A percentile compares a stretch with the other conserved stretches of the same genome.
These are phyloP conservation scores for Colletotrichum spinosum DNA, from an alignment of 2,329 filamentous ascomycete genomes.

Conservation along the genomic window DNA sequence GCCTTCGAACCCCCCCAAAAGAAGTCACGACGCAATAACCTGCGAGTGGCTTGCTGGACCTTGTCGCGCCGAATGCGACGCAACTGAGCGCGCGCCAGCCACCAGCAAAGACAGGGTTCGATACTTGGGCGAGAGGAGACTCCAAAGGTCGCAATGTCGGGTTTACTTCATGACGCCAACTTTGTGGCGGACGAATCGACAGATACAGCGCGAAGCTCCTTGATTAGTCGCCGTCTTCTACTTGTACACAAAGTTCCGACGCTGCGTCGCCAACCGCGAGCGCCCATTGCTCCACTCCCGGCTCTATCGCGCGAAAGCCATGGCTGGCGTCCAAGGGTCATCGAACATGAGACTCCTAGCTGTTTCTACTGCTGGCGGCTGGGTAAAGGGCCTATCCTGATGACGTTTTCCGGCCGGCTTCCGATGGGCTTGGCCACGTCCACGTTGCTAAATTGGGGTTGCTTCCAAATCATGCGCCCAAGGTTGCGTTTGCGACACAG, in stretches of 20 bases:
- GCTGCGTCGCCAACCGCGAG: no score
- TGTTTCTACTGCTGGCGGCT: background rate
- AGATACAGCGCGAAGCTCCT: no score
- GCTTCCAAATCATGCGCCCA: constrained; percentile 5
- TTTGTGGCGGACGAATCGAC: no score
- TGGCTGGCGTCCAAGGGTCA: constrained; percentile 10
- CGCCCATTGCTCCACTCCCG: background rate
- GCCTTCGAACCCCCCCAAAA: no score
- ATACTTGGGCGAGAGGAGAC: no score
- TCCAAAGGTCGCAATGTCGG: no score
- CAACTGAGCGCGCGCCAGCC: no score
- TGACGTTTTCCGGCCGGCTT: constrained; percentile 17
- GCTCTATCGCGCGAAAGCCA: background rate
- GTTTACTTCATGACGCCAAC: no score
- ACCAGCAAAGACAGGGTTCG: background rate
- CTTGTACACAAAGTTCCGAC: no score
- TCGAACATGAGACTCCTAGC: constrained; percentile 6
- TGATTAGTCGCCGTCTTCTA: no score
- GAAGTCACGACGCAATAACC: background rate
- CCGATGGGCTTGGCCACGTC: constrained; percentile 5
- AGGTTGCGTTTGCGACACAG: background rate
- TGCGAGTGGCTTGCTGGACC: background rate
- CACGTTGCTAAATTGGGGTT: constrained; percentile 7
- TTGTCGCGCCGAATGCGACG: no score
- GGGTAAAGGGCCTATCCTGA: background rate